A percentile compares a stretch with the other conserved stretches of the same genome.
Evolutionary conservation across 805 yeast genomes (phyloP).

Genomic region (Candida wancherniae): DNA sequence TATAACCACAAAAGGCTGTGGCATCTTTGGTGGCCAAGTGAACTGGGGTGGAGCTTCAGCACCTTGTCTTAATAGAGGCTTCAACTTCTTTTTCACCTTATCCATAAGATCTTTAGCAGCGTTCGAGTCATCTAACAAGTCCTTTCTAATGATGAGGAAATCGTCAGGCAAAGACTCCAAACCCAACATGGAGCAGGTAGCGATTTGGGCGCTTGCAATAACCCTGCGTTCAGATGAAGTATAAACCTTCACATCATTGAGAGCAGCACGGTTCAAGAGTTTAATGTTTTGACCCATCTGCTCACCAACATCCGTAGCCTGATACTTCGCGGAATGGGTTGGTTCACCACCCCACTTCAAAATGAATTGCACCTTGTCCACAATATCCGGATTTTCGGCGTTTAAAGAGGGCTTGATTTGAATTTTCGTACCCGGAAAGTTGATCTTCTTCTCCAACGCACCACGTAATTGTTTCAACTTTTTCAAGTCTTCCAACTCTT

Average conservation of each 20-base stretch:
- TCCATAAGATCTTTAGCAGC: slow-evolving; percentile 99
- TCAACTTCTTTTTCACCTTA: slow-evolving; percentile 91
- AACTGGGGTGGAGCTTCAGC: slow-evolving; percentile 96
- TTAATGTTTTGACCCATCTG: slow-evolving; percentile 90
- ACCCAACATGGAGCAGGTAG: slow-evolving; percentile 72
- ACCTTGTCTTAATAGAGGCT: slow-evolving; percentile 91
- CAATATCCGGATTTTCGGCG: slow-evolving; percentile 54
- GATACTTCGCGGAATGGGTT: slow-evolving; percentile 93
- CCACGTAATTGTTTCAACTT: slow-evolving; percentile 72
- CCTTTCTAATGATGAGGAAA: slow-evolving; percentile 78
- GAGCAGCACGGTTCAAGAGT: slow-evolving; percentile 75
- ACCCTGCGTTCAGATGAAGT: slow-evolving; percentile 96
- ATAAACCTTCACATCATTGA: slow-evolving; percentile 79
- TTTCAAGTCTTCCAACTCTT: slow-evolving; percentile 71
- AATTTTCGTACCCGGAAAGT: slow-evolving; percentile 93
- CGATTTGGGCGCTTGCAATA: slow-evolving; percentile 83
- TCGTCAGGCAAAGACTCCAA: slow-evolving; percentile 66
- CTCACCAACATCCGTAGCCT: slow-evolving; percentile 93
- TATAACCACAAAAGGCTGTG: slow-evolving; percentile 92
- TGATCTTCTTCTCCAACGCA: slow-evolving; percentile 84
- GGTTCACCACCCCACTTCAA: slow-evolving; percentile 99
- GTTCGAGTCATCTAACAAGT: slow-evolving; percentile 89
- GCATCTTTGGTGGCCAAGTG: slow-evolving; percentile 98
- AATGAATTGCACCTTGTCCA: slow-evolving; percentile 93
- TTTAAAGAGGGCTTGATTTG: slow-evolving; percentile 87